phyloP scores from a whole-genome alignment of 2,329 filamentous ascomycete species.

The Lasiodiplodia theobromae region DNA sequence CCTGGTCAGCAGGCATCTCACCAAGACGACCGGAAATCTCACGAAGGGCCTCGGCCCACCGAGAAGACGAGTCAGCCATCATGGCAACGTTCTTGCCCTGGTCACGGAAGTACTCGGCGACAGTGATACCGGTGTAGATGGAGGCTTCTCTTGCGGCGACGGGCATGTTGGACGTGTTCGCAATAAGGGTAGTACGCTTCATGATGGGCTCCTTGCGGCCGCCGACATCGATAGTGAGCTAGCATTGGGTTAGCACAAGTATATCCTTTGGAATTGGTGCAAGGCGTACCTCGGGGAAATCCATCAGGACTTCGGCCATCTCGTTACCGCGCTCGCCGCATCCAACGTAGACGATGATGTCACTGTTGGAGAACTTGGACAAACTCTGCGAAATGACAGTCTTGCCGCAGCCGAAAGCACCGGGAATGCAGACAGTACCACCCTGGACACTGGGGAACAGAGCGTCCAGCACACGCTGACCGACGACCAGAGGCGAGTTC shows the following conservation, averaged over 20 bases:
- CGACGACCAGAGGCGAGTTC: conserved; percentile 91
- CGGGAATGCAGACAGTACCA: conserved; percentile 96
- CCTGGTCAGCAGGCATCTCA: conserved; percentile 99
- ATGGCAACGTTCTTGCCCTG: conserved; percentile 97
- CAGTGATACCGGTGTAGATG: conserved; percentile 96
- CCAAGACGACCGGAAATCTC: conserved; percentile 98
- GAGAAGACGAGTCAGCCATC: conserved; percentile 99
- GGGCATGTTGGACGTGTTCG: conserved; percentile 99
- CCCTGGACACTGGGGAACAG: conserved; percentile 97
- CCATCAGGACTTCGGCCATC: conserved; percentile 99
- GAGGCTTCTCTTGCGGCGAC: conserved; percentile 98
- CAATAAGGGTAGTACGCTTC: conserved; percentile 98
- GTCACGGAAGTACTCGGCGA: conserved; percentile 96
- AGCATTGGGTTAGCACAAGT: conserved; percentile 34
- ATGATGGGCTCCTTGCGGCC: conserved; percentile 98
- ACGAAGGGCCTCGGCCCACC: conserved; percentile 98
- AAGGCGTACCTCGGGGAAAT: conserved; percentile 82
- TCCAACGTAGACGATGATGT: conserved; percentile 98
- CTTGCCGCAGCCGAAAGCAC: conserved; percentile 98
- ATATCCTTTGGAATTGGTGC: not conserved
- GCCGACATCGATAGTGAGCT: conserved; percentile 90
- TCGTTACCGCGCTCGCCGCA: conserved; percentile 94
- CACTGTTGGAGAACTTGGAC: conserved; percentile 99
- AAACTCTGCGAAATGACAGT: conserved; percentile 98
- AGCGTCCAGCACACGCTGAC: conserved; percentile 93